Conservation (phyloP, 2,329 filamentous ascomycete species). For the Cladosporium sp. region DNA sequence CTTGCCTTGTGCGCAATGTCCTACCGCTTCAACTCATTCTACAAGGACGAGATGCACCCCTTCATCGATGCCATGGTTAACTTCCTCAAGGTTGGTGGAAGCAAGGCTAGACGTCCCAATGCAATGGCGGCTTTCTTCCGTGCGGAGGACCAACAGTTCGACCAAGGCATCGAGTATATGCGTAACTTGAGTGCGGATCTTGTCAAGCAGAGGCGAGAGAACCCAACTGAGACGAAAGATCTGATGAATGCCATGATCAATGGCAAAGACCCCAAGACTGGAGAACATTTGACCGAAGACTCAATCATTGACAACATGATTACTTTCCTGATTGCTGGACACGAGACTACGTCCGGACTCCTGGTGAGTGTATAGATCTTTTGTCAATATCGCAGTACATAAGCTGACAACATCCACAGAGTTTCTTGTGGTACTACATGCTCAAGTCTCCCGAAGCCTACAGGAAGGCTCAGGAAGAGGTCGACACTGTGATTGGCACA, state of each 20-base stretch:
- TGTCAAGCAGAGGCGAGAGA: slow-evolving; percentile 57
- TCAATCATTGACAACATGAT: slow-evolving; percentile 66
- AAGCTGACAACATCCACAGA: neutral
- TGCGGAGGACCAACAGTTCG: slow-evolving; percentile 48
- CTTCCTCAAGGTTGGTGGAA: slow-evolving; percentile 58
- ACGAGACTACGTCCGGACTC: slow-evolving; percentile 70
- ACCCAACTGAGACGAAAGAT: slow-evolving; percentile 62
- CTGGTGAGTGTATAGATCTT: slow-evolving; percentile 44
- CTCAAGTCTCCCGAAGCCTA: slow-evolving; percentile 63
- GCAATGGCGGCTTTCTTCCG: slow-evolving; percentile 45
- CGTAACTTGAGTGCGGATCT: slow-evolving; percentile 60
- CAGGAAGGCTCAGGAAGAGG: slow-evolving; percentile 64
- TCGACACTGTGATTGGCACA: slow-evolving; percentile 64
- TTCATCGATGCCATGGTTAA: slow-evolving; percentile 68
- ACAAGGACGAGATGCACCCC: slow-evolving; percentile 66
- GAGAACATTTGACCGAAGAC: slow-evolving; percentile 62
- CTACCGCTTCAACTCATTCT: slow-evolving; percentile 74
- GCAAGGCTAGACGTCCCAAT: slow-evolving; percentile 50
- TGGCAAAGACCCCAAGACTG: slow-evolving; percentile 66
- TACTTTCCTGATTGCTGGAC: slow-evolving; percentile 69
- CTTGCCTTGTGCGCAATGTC: slow-evolving; percentile 71
- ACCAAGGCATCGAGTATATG: slow-evolving; percentile 56
- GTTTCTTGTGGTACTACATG: slow-evolving; percentile 64
- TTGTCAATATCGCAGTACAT: neutral
- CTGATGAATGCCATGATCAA: slow-evolving; percentile 69